Evolutionary conservation across 1,284 basidiomycete species (phyloP).

Genomic region (Tylopilus orsonianus): DNA sequence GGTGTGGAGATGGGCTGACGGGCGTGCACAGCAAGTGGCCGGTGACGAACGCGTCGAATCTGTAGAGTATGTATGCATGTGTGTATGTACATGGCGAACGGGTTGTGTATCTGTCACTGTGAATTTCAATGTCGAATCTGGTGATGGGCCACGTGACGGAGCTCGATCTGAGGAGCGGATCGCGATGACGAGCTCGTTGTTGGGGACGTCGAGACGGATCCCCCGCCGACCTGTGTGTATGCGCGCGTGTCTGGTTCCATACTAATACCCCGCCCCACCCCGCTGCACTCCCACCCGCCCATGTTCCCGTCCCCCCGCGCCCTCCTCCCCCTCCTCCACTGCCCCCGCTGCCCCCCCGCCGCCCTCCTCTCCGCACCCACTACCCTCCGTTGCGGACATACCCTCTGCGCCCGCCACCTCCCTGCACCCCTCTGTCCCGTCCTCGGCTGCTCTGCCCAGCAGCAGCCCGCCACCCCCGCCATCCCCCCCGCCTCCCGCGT

Average conservation of each 20-base stretch:
- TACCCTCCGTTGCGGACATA: slow-evolving; percentile 58
- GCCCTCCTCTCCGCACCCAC: slow-evolving; percentile 42
- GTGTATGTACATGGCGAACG: background rate
- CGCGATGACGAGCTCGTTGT: slow-evolving; percentile 26
- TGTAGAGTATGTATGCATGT: slow-evolving; percentile 8
- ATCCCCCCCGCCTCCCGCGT: slow-evolving; percentile 40
- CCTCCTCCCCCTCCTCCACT: slow-evolving; percentile 36
- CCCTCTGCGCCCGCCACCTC: slow-evolving; percentile 42
- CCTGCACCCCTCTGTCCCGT: slow-evolving; percentile 23
- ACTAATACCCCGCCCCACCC: slow-evolving; percentile 15
- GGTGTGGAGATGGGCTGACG: background rate
- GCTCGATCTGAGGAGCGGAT: slow-evolving; percentile 28
- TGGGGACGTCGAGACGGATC: slow-evolving; percentile 27
- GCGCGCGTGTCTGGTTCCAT: slow-evolving; percentile 21
- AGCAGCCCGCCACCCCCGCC: slow-evolving; percentile 21
- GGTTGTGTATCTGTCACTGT: too few relatives aligned
- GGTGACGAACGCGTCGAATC: slow-evolving; percentile 24
- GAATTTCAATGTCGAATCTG: background rate
- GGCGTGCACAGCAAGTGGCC: slow-evolving; percentile 28
- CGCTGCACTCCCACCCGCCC: background rate
- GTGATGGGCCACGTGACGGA: slow-evolving; percentile 28
- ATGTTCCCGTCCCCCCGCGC: slow-evolving; percentile 25
- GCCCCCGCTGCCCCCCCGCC: slow-evolving; percentile 42
- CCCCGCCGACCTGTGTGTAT: slow-evolving; percentile 31
- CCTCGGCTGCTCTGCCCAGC: slow-evolving; percentile 20